Base-by-base conservation (phyloP, 2,329 filamentous ascomycete genomes). In the Beauveria sp. region DNA sequence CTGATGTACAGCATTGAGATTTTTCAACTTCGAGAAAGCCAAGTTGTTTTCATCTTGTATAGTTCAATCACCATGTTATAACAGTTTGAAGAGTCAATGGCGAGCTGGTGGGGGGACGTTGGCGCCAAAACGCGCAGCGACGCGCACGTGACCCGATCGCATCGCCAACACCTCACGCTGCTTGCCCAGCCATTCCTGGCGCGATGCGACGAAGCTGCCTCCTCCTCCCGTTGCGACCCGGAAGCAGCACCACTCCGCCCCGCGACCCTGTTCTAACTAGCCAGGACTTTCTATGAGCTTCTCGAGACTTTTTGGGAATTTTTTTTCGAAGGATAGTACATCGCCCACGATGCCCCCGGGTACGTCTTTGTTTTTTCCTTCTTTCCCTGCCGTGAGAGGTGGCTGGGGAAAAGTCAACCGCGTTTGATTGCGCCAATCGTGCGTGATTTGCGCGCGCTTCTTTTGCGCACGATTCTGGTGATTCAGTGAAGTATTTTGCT, bases 291-390 rank as follows among this genome's bases (percentile, higher is more conserved):
- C 26, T 26, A 62, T 62, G 60, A 52, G 48, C 52, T 46, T 62
- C 40, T 57, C 53, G 45, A 62, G 34, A 3, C 20, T 62, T 46
- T 52, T 62, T 24, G 53, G 53, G 16, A 58, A 58, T 50, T n/a
- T 57, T 38, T 57, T 58, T 46, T 28, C 40, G 8, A 51, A 28
- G 24, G 26, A 40, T 9, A 43, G 26, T 18, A 22, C 57, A 46
- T 38, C 53, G 53, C 40, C 34, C 60, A 22, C 34, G 38, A 58
- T 62, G 60, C 60, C 60, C 24, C 60, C 60, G 8, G 60, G 60
- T 62, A 62, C 20, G 60, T 53, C n/a, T 24, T 10, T 16, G 1
- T 24, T 20, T 31, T 28, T 14, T 31, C n/a, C 28, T 7, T 58
- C 14, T 18, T 34, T 28, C n/a, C 34, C n/a, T 43, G 49, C 42